These are phyloP conservation scores for Mrakiaceae sp. DNA, from an alignment of 1,284 basidiomycete genomes.

Conservation along the genomic window DNA sequence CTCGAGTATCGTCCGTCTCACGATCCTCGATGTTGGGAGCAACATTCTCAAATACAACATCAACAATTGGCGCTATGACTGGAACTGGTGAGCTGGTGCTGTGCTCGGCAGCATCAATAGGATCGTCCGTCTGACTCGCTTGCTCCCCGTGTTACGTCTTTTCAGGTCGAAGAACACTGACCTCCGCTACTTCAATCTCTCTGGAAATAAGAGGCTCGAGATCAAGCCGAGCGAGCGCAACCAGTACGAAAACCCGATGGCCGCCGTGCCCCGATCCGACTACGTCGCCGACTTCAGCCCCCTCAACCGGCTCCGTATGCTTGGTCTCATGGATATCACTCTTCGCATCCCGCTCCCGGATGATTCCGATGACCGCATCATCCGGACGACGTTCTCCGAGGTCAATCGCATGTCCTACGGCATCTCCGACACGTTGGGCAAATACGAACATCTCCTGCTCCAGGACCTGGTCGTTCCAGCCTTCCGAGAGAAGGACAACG, in stretches of 20 bases:
- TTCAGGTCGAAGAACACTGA: conserved; percentile 93
- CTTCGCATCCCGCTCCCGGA: conserved; percentile 78
- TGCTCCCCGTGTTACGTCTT: neutral
- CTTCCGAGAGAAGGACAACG: conserved; percentile 63
- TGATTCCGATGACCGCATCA: conserved; percentile 79
- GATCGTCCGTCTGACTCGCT: conserved; percentile 4
- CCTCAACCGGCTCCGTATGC: conserved; percentile 66
- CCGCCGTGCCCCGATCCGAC: conserved; percentile 29
- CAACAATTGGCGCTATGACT: conserved; percentile 97
- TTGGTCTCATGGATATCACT: conserved; percentile 97
- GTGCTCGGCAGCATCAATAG: neutral
- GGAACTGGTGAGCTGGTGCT: conserved; percentile 69
- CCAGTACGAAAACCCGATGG: conserved; percentile 35
- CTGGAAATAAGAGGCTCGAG: conserved; percentile 77
- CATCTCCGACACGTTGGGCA: conserved; percentile 87
- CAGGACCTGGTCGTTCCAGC: conserved; percentile 86
- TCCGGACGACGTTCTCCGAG: conserved; percentile 82
- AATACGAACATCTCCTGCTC: conserved; percentile 64
- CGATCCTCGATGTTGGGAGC: conserved; percentile 83
- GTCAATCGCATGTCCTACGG: conserved; percentile 93
- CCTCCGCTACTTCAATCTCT: conserved; percentile 78
- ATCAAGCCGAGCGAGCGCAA: conserved; percentile 53
- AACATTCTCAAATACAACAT: conserved; percentile 97
- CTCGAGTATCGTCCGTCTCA: conserved; percentile 66
- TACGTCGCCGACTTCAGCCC: conserved; percentile 76